Base-by-base conservation (phyloP, 73 alveolate genomes). In the Blepharisma stoltei region DNA sequence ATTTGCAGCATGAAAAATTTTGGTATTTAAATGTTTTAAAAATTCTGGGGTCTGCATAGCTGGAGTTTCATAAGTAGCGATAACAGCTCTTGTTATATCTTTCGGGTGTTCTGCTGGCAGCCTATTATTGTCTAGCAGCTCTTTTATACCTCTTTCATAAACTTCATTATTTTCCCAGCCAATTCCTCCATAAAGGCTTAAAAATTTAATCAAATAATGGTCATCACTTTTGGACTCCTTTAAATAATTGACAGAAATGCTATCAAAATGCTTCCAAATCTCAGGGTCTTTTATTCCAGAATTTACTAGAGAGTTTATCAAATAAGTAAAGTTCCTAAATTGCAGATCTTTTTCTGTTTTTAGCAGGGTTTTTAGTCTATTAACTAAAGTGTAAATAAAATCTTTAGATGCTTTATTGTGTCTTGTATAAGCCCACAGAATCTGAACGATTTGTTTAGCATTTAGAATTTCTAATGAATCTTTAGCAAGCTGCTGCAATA, bases 401-500 rank as follows among this genome's bases (percentile, higher is more conserved):
- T 60, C 48, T 60, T 20, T 9, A 8, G 14, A n/a, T 14, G 73
- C 73, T 25, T 60, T 60, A 60, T 60, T 60, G 5, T 60, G 73
- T 18, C 73, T n/a, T 8, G 46, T 14, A 60, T 60, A 60, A 60
- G 73, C 73, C 73, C 73, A 60, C 0, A 60, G 73, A 9, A 60
- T 25, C 73, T 60, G 73, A 25, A 60, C 45, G 5, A 60, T 3
- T 60, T 60, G 46, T 25, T 60, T 60, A 20, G 45, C 38, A 20
- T n/a, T 20, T 1, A 60, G 37, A 1, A 14, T 60, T 18, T 60
- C 49, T 25, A 60, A 60, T 14, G 73, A 60, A 25, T 60, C 73
- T 25, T 25, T 60, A 1, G 23, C 73, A 2, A 60, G 73, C 46
- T 60, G 73, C 46, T 60, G 14, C 3, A 60, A 25, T 25, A 60